Percentiles rank a stretch among this genome's conserved stretches.
Evolutionary conservation across 2,329 filamentous ascomycete genomes (phyloP).

Genomic region (Stachybotrys echinatus): DNA sequence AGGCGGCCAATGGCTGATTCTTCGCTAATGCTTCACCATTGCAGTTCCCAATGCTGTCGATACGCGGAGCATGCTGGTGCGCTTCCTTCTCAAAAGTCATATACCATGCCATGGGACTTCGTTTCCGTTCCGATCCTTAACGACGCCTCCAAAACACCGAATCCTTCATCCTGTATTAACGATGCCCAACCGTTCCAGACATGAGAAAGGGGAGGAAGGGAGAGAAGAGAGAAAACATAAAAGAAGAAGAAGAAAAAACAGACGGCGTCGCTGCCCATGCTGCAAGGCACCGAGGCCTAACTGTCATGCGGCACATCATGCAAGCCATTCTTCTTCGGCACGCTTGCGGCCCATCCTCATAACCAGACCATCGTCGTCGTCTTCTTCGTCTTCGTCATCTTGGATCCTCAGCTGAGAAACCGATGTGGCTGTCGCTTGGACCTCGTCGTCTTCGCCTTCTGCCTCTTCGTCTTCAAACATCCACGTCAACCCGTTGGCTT

Average conservation of each 20-base stretch:
- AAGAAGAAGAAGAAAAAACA: too few relatives aligned
- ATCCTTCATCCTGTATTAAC: not conserved
- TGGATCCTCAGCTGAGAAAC: constrained; percentile 35
- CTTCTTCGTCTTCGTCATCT: constrained; percentile 36
- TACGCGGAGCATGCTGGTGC: not conserved
- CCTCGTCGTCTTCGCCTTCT: constrained; percentile 29
- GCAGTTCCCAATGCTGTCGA: not conserved
- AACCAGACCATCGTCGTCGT: constrained; percentile 50
- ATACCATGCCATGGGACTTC: not conserved
- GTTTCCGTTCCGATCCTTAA: not conserved
- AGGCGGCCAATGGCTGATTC: not conserved
- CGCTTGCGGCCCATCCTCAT: constrained; percentile 52
- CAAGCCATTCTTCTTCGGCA: constrained; percentile 56
- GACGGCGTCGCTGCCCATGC: too few relatives aligned
- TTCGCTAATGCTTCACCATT: not conserved
- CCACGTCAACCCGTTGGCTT: constrained; percentile 90
- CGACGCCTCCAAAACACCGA: not conserved
- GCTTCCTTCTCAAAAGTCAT: not conserved
- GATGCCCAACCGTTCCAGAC: not conserved
- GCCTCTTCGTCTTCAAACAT: constrained; percentile 60
- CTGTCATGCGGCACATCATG: too few relatives aligned
- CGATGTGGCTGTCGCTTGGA: constrained; percentile 25
- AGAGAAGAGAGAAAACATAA: not conserved
- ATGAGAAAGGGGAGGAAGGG: not conserved
- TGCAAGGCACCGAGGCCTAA: too few relatives aligned